phyloP scores from a whole-genome alignment of 208 protist genomes.

The Leptomonas pyrrhocoris region DNA sequence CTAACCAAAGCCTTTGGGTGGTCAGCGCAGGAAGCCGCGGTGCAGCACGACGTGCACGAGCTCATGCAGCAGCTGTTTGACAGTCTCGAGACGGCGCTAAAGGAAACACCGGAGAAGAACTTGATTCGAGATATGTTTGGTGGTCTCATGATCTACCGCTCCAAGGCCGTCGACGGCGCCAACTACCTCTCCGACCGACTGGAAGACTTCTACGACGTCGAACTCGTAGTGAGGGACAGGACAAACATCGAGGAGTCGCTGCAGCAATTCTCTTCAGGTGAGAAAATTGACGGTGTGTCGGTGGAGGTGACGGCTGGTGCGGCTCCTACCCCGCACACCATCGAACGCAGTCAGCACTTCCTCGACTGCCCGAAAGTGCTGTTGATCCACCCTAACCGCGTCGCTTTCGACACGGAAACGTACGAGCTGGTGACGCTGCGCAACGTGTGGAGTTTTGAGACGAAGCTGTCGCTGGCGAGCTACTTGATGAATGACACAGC shows the following conservation, averaged over 20 bases:
- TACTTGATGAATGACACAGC: constrained; percentile 49
- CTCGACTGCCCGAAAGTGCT: constrained; percentile 85
- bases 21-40: constrained; percentile 50
- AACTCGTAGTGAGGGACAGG: constrained; percentile 87
- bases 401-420: constrained; percentile 81
- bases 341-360: constrained; percentile 80
- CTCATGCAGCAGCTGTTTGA: constrained; percentile 89
- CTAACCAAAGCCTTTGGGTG: constrained; percentile 92
- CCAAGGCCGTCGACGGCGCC: constrained; percentile 66
- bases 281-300: constrained; percentile 88
- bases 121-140: constrained; percentile 82
- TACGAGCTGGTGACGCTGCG: constrained; percentile 80
- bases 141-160: constrained; percentile 74
- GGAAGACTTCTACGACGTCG: constrained; percentile 89
- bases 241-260: constrained; percentile 79
- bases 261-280: constrained; percentile 53
- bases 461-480: constrained; percentile 52
- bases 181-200: constrained; percentile 69
- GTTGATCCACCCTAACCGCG: constrained; percentile 90
- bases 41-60: constrained; percentile 93
- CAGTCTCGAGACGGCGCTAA: constrained; percentile 72
- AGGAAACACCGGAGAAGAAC: constrained; percentile 68
- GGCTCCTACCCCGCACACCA: constrained; percentile 52
- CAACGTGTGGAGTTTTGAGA: constrained; percentile 79
- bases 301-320: constrained; percentile 61